Evolutionary conservation across 352 stramenopile genomes (phyloP).

Genomic region (Phytopythium ostracodes): DNA sequence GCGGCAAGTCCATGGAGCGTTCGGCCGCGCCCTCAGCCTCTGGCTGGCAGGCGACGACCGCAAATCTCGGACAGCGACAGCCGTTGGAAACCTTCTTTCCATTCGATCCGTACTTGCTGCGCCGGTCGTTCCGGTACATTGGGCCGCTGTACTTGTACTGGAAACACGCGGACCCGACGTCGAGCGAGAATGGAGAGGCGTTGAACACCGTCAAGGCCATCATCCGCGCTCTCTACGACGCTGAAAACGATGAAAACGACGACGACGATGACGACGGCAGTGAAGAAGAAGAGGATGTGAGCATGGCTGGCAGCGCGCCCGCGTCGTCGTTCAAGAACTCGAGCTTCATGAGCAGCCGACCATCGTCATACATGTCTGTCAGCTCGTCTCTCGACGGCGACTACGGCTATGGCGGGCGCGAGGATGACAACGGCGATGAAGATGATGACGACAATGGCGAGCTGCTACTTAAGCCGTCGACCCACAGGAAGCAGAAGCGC

Average conservation of each 20-base stretch:
- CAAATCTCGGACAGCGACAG: slow-evolving; percentile 47
- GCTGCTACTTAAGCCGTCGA: slow-evolving; percentile 2
- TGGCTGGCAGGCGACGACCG: slow-evolving; percentile 14
- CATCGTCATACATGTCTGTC: slow-evolving; percentile 53
- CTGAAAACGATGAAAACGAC: slow-evolving; percentile 25
- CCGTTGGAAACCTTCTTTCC: slow-evolving; percentile 93
- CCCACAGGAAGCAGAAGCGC: slow-evolving; percentile 10
- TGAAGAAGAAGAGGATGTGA: slow-evolving; percentile 47
- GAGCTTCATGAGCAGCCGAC: slow-evolving; percentile 53
- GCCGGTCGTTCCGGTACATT: slow-evolving; percentile 91
- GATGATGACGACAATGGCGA: slow-evolving; percentile 8
- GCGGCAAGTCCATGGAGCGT: slow-evolving; percentile 62
- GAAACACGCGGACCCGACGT: slow-evolving; percentile 85
- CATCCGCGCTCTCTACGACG: slow-evolving; percentile 51
- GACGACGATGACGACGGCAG: slow-evolving; percentile 37
- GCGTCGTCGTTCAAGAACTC: slow-evolving; percentile 36
- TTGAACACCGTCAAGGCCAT: slow-evolving; percentile 60
- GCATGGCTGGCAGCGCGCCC: slow-evolving; percentile 49
- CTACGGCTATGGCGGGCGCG: slow-evolving; percentile 16
- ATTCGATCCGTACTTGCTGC: slow-evolving; percentile 96
- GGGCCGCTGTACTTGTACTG: slow-evolving; percentile 93
- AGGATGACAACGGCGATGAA: slow-evolving; percentile 26
- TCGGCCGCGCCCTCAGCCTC: slow-evolving; percentile 42
- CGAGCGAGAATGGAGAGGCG: slow-evolving; percentile 59
- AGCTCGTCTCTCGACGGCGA: slow-evolving; percentile 48